Conservation (phyloP, 345 rosid species). For the Eucalyptus sideroxylon region DNA sequence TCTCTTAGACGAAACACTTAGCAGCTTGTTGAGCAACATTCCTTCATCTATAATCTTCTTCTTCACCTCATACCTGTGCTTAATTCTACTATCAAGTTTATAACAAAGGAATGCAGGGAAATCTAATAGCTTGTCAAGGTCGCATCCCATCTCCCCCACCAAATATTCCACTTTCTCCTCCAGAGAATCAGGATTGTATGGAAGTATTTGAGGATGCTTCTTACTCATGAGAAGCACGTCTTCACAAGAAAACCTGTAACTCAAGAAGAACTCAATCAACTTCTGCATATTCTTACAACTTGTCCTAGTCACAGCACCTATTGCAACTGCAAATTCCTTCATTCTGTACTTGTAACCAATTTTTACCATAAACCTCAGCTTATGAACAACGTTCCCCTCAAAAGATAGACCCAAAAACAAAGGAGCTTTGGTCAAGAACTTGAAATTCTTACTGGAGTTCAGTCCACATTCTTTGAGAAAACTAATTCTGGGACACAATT, state of each 20-base stretch:
- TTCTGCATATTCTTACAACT: constrained; percentile 57
- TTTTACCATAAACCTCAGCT: too few relatives aligned
- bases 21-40: constrained; percentile 62
- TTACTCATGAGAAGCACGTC: constrained; percentile 63
- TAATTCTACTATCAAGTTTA: constrained; percentile 68
- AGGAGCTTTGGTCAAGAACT: too few relatives aligned
- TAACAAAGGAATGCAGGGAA: constrained; percentile 48
- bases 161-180: too few relatives aligned
- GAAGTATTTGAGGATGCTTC: constrained; percentile 59
- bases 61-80: constrained; percentile 55
- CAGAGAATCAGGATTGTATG: too few relatives aligned
- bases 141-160: too few relatives aligned
- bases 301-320: constrained; percentile 66
- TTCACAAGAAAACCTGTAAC: constrained; percentile 15
- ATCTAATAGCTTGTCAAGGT: too few relatives aligned
- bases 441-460: constrained; percentile 25
- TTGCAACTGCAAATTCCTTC: constrained; percentile 46
- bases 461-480: constrained; percentile 54
- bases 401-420: too few relatives aligned
- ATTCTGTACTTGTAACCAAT: constrained; percentile 15
- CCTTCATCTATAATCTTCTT: constrained; percentile 38
- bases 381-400: too few relatives aligned
- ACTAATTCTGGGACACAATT: constrained; percentile 5
- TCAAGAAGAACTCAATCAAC: constrained; percentile 48
- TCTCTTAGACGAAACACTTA: constrained; percentile 47